Evolutionary conservation across 2,329 filamentous ascomycete genomes (phyloP).

Genomic region (Ophiocordyceps unilateralis): DNA sequence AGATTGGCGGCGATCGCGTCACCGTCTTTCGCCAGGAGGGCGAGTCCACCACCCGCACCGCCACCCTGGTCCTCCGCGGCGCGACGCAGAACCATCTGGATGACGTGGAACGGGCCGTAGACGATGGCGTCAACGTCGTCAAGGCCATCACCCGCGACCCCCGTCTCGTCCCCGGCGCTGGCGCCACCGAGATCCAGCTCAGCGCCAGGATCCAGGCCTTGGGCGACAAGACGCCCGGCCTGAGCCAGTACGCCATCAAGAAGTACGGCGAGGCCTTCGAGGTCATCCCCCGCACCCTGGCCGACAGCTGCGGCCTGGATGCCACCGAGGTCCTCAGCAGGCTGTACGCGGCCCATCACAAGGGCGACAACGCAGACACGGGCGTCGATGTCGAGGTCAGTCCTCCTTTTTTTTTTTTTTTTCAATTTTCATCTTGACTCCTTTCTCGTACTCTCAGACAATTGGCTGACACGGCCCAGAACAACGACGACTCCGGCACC

Average conservation of each 20-base stretch:
- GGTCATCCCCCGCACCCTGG: slow-evolving; percentile 82
- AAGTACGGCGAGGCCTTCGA: slow-evolving; percentile 97
- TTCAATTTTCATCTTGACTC: no score
- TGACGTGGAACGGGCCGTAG: slow-evolving; percentile 89
- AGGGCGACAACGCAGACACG: slow-evolving; percentile 74
- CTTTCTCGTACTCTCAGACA: no score
- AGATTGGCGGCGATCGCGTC: slow-evolving; percentile 94
- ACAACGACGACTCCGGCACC: slow-evolving; percentile 61
- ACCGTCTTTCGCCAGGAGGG: slow-evolving; percentile 97
- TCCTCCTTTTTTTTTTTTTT: not conserved
- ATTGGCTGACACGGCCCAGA: slow-evolving; percentile 21
- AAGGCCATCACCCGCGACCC: slow-evolving; percentile 95
- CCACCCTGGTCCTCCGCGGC: slow-evolving; percentile 83
- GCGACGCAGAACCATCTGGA: slow-evolving; percentile 97
- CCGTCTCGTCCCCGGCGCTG: slow-evolving; percentile 80
- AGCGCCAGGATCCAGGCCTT: slow-evolving; percentile 81
- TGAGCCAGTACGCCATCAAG: slow-evolving; percentile 91
- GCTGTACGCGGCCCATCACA: slow-evolving; percentile 83
- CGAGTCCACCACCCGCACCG: slow-evolving; percentile 81
- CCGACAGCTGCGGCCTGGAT: slow-evolving; percentile 88
- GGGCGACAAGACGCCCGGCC: slow-evolving; percentile 80
- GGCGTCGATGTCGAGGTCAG: slow-evolving; percentile 80
- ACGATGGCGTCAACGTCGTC: slow-evolving; percentile 95
- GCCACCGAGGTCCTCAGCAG: slow-evolving; percentile 91
- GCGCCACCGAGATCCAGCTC: slow-evolving; percentile 85